Conservation (phyloP, 2,329 filamentous ascomycete species). For the Xylaria sp. region DNA sequence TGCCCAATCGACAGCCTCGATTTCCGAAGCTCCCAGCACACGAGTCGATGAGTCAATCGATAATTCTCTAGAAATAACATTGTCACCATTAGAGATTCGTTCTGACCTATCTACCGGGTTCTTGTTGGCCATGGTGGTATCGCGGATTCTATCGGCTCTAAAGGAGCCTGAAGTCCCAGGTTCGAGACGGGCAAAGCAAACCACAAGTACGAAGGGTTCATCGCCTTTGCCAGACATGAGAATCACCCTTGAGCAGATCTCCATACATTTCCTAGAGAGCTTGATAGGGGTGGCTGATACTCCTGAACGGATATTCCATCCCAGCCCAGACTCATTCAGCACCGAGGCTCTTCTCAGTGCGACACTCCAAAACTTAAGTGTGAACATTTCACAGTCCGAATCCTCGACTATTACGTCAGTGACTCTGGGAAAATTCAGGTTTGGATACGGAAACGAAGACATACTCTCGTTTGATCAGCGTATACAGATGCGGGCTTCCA, state of each 20-base stretch:
- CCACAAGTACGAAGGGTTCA: conserved; percentile 16
- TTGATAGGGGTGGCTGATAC: conserved; percentile 56
- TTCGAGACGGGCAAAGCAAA: conserved; percentile 13
- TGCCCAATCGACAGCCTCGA: conserved; percentile 27
- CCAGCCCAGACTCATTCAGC: conserved; percentile 44
- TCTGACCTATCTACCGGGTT: conserved; percentile 62
- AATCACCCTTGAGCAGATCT: conserved; percentile 52
- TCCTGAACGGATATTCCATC: conserved; percentile 48
- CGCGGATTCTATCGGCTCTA: conserved; percentile 51
- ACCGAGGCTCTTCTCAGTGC: conserved; percentile 57
- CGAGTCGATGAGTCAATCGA: conserved; percentile 30
- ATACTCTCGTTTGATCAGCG: conserved; percentile 65
- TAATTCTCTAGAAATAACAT: conserved; percentile 49
- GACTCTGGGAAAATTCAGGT: conserved; percentile 59
- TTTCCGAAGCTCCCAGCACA: conserved; percentile 12
- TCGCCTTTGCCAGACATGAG: conserved; percentile 45
- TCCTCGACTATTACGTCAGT: conserved; percentile 43
- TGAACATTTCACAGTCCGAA: conserved; percentile 35
- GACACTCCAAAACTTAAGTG: conserved; percentile 49
- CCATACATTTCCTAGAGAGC: conserved; percentile 58
- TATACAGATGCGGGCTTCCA: conserved; percentile 60
- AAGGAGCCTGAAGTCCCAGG: conserved; percentile 33
- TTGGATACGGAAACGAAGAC: conserved; percentile 64
- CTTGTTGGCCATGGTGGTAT: conserved; percentile 54
- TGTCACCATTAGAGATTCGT: conserved; percentile 56